Conservation (phyloP, 208 protist genomes). For the Acanthamoeba polyphaga region DNA sequence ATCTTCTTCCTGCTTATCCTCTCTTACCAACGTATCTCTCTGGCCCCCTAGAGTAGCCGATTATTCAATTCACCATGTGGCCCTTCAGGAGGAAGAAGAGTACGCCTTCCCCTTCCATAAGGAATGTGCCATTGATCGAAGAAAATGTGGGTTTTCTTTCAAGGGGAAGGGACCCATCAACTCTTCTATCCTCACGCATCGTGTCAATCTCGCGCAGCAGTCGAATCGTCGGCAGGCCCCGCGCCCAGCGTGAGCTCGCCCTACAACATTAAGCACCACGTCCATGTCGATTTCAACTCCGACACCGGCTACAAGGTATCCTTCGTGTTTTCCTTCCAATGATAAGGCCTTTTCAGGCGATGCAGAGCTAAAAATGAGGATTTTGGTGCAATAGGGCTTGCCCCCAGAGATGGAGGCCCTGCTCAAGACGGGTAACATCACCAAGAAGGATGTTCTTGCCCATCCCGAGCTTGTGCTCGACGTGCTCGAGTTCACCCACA, state of each 20-base stretch:
- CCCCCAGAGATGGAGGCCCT: slow-evolving; percentile 85
- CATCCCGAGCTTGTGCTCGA: slow-evolving; percentile 62
- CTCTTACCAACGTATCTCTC: too few relatives aligned
- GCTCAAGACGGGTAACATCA: slow-evolving; percentile 80
- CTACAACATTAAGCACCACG: slow-evolving; percentile 60
- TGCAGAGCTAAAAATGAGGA: neutral
- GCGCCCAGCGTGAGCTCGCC: slow-evolving; percentile 49
- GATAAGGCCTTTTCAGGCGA: neutral
- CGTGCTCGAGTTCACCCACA: slow-evolving; percentile 62
- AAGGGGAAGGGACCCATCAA: neutral
- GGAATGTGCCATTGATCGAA: neutral
- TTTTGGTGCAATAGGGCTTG: slow-evolving; percentile 70
- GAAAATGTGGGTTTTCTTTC: neutral
- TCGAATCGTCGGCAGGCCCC: neutral
- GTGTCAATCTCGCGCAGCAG: neutral
- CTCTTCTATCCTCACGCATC: neutral
- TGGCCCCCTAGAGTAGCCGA: neutral
- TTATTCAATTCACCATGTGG: neutral
- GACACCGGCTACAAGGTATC: slow-evolving; percentile 55
- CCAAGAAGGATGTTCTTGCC: slow-evolving; percentile 30
- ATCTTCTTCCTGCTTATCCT: too few relatives aligned
- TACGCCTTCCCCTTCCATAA: neutral
- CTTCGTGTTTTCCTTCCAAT: neutral
- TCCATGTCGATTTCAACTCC: slow-evolving; percentile 76
- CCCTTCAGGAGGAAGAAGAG: slow-evolving; percentile 44